Evolutionary conservation across 768 basidiomycete genomes (phyloP), one percentile per base, ranked within the genome.

Genomic region (Gautieria morchelliformis): DNA sequence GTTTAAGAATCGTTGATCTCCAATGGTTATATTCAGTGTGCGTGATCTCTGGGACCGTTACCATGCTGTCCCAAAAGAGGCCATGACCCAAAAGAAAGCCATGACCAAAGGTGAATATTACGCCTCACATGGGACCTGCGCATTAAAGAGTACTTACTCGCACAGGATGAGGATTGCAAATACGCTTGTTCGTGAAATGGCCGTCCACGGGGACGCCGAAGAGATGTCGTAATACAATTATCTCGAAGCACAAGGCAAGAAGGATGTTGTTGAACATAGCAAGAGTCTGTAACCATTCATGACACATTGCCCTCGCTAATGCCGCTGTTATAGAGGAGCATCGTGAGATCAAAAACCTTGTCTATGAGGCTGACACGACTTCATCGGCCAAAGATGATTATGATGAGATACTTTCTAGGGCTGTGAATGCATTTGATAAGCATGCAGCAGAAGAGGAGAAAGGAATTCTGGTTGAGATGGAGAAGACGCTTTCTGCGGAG

Each of bases 161-260:
- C n/a, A 30, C 33, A 53, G 52, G 33, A 39, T 53, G 52, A 53
- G 35, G 33, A 53, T 53, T n/a, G 37, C 52, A 32, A 53, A 52
- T 22, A 52, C 51, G 2, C 51, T 52, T 20, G n/a, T 53, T 39
- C 17, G 33, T 11, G 52, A 33, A 40, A 53, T 53, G 52, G 52
- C 52, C 15, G 42, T 44, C 42, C 10, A 17, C 20, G 4, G 42
- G 8, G 52, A 53, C 19, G 52, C 52, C 22, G 52, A 53, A 42
- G 52, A 53, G 22, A 33, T 39, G 35, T 39, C 32, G 11, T 39
- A 39, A 7, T 39, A 39, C 35, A n/a, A 40, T 11, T 53, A 7
- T 12, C 52, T 17, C 35, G 15, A n/a, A 35, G 15, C 5, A 24
- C 4, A 10, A 1, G 52, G 40, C 8, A 7, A 39, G 52, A n/a